These are phyloP conservation scores for Lecanoromycetidae sp. DNA, from an alignment of 2,329 filamentous ascomycete genomes.

Conservation along the genomic window DNA sequence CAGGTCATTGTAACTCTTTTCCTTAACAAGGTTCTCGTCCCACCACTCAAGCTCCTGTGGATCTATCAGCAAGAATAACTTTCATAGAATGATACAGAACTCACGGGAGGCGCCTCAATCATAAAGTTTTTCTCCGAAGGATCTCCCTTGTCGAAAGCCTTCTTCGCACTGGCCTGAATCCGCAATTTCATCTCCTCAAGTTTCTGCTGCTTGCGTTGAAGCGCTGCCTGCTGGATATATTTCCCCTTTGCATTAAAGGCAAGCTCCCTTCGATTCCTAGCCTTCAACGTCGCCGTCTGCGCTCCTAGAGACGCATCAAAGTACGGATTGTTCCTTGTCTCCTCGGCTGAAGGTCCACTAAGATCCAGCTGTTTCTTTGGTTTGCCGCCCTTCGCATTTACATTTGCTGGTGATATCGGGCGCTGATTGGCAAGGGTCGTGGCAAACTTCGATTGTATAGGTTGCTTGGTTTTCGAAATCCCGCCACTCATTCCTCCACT, in stretches of 20 bases:
- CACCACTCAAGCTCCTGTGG: conserved; percentile 97
- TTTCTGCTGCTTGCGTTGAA: conserved; percentile 71
- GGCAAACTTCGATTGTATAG: conserved; percentile 40
- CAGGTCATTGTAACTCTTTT: conserved; percentile 61
- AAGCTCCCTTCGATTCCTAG: conserved; percentile 61
- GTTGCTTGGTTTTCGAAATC: conserved; percentile 26
- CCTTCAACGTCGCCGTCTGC: conserved; percentile 46
- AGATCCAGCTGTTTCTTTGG: conserved; percentile 43
- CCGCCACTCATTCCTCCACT: conserved; percentile 36
- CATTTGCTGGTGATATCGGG: conserved; percentile 30
- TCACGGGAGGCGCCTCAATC: conserved; percentile 70
- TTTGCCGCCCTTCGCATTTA: conserved; percentile 29
- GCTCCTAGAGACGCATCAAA: conserved; percentile 58
- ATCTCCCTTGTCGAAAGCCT: conserved; percentile 89
- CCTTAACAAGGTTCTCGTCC: conserved; percentile 78
- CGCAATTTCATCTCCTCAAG: conserved; percentile 90
- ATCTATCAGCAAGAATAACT: no score
- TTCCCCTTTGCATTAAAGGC: conserved; percentile 93
- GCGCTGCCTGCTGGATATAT: conserved; percentile 89
- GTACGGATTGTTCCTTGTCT: conserved; percentile 64
- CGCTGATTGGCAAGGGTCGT: conserved; percentile 44
- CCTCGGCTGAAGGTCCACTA: conserved; percentile 45
- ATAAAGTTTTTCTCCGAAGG: conserved; percentile 79
- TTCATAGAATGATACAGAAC: no score
- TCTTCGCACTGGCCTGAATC: conserved; percentile 75